Percentiles rank a stretch among this genome's conserved stretches.
phyloP scores from a whole-genome alignment of 805 yeast genomes.

The Candida andamanensis region DNA sequence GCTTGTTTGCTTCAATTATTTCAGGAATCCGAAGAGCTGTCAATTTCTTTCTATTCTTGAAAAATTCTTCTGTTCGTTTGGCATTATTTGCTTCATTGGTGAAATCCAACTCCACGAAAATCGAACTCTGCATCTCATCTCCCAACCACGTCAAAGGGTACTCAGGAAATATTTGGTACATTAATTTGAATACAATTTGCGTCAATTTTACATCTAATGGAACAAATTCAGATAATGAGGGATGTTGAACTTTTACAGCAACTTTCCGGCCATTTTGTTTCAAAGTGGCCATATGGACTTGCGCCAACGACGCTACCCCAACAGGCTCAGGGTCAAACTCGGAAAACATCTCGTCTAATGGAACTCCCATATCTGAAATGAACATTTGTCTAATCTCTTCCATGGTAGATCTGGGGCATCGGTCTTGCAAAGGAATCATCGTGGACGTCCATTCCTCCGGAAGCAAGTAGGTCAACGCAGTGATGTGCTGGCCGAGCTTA shows the following conservation, averaged over 20 bases:
- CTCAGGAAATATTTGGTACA: conserved; percentile 82
- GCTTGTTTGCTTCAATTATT: conserved; percentile 56
- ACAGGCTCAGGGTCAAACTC: conserved; percentile 71
- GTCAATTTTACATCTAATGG: conserved; percentile 86
- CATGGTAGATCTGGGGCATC: conserved; percentile 75
- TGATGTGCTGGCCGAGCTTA: conserved; percentile 90
- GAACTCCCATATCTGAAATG: conserved; percentile 54
- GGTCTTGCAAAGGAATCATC: conserved; percentile 88
- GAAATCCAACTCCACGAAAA: conserved; percentile 88
- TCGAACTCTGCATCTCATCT: conserved; percentile 82
- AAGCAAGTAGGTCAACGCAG: conserved; percentile 85
- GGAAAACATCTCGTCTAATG: conserved; percentile 58
- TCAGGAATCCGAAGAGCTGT: conserved; percentile 83
- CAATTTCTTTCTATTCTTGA: conserved; percentile 44
- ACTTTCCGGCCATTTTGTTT: conserved; percentile 60
- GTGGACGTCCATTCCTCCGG: conserved; percentile 95
- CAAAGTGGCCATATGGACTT: conserved; percentile 78
- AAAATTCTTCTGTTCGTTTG: conserved; percentile 59
- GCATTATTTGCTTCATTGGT: conserved; percentile 84
- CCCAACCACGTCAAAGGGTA: conserved; percentile 95
- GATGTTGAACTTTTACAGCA: conserved; percentile 95
- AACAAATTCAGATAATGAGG: conserved; percentile 77
- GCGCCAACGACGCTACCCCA: conserved; percentile 96
- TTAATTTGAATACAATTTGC: conserved; percentile 62
- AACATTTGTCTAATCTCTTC: conserved; percentile 70